phyloP scores from a whole-genome alignment of 2,329 filamentous ascomycete species.

The Apiospora malaysiana region DNA sequence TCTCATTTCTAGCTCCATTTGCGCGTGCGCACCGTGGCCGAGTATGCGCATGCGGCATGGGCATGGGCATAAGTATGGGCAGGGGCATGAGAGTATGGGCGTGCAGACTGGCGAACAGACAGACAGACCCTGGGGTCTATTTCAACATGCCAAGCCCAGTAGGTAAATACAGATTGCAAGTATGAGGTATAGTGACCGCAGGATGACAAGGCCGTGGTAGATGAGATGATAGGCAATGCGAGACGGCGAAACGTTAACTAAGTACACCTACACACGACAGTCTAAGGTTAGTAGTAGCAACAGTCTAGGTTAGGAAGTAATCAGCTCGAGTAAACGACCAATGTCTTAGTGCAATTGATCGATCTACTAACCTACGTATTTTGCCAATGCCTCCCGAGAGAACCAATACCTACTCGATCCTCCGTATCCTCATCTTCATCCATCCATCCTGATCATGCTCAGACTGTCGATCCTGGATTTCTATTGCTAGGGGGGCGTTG shows the following conservation, averaged over 20 bases:
- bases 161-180: background rate
- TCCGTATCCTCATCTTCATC: too few relatives aligned
- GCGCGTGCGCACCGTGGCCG: background rate
- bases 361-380: too few relatives aligned
- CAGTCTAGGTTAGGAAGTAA: background rate
- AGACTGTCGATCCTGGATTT: background rate
- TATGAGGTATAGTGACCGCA: background rate
- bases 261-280: background rate
- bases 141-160: background rate
- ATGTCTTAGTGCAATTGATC: background rate
- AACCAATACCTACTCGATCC: too few relatives aligned
- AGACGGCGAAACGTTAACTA: background rate
- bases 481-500: background rate
- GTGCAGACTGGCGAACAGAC: background rate
- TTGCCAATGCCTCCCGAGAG: background rate
- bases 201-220: background rate
- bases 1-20: background rate
- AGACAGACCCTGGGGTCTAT: too few relatives aligned
- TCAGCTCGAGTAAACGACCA: background rate
- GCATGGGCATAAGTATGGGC: too few relatives aligned
- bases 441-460: background rate
- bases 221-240: background rate
- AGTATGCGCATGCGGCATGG: too few relatives aligned
- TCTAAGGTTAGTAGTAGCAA: background rate
- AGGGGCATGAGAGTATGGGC: too few relatives aligned